Percentiles rank a stretch among this genome's conserved stretches.
These are phyloP conservation scores for Arabidopsis suecica DNA, from an alignment of 345 rosid genomes.

Conservation along the genomic window DNA sequence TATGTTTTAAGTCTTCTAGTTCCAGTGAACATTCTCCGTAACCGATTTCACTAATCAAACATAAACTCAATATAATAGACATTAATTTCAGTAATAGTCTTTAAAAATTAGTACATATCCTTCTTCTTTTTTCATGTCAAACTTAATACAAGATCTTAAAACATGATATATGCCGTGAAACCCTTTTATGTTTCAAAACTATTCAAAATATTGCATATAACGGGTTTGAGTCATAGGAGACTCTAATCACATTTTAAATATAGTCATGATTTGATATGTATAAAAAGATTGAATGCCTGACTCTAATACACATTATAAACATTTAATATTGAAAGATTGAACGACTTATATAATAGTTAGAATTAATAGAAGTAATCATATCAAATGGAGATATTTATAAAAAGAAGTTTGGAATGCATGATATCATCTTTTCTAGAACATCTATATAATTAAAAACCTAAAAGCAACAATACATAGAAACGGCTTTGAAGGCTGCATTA, in stretches of 20 bases:
- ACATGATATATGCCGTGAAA: conserved; percentile 13
- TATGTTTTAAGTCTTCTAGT: too few relatives aligned
- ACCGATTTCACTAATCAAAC: too few relatives aligned
- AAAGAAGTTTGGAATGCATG: conserved; percentile 9
- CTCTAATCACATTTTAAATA: not conserved
- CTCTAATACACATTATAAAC: not conserved
- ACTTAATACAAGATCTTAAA: not conserved
- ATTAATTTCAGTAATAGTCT: too few relatives aligned
- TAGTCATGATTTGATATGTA: too few relatives aligned
- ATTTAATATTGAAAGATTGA: not conserved
- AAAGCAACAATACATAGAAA: conserved; percentile 21
- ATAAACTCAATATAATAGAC: too few relatives aligned
- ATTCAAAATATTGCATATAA: conserved; percentile 3
- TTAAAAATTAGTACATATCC: too few relatives aligned
- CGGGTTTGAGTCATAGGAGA: not conserved
- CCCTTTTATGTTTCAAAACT: not conserved
- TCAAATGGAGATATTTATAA: conserved; percentile 3
- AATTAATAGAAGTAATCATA: not conserved
- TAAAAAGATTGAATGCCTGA: too few relatives aligned
- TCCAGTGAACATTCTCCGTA: too few relatives aligned
- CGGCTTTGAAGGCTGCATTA: conserved; percentile 18
- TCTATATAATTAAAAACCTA: not conserved
- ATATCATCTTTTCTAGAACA: conserved; percentile 19
- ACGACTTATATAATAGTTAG: not conserved
- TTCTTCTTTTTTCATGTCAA: too few relatives aligned